Evolutionary conservation across 202 grass and related monocot genomes (phyloP), one percentile per base, ranked within the genome.

Genomic region (Musa balbisiana): DNA sequence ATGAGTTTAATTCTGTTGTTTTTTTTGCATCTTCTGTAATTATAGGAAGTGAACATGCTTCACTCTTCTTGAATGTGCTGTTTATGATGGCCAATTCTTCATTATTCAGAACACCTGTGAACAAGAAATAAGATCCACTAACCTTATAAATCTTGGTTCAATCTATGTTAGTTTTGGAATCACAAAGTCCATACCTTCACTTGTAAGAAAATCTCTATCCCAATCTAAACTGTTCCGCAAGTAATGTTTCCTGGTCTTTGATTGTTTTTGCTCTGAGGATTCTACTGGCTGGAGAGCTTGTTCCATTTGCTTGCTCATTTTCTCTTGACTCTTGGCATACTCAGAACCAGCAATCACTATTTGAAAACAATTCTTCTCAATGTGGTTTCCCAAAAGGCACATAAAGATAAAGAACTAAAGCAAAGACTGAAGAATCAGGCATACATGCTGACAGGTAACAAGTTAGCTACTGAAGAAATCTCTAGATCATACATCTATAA

Each of bases 191-290:
- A 52, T 66, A 87, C 91, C 89, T 95, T 99, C 85, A 72, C 87
- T 82, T 26, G 87, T 94, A 53, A 99, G 92, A 69, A 99, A 99
- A 56, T 89, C 91, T 26, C 77, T 90, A 73, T 94, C 87, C 91
- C 91, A 99, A 3, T 88, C 91, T 74, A 99, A 80, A 79, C 95
- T 92, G 79, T 92, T 94, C 62, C 87, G 83, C 64, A 99, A 86
- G 73, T 87, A 92, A 16, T 73, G 68, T 69, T 78, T 84, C 73
- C 0, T 20, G 53, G 69, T 33, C 72, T 86, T 87, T 8, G 29
- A 67, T 56, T 84, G 84, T 19, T 85, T 76, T 25, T 63, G 72
- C 72, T 88, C 76, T 9, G 85, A 89, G 14, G 95, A 95, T 23
- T 79, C 80, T 2, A 85, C 53, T 2, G 51, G 68, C 79, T 99